phyloP scores from a whole-genome alignment of 2,329 filamentous ascomycete species.

The Nannizzia gypsea region DNA sequence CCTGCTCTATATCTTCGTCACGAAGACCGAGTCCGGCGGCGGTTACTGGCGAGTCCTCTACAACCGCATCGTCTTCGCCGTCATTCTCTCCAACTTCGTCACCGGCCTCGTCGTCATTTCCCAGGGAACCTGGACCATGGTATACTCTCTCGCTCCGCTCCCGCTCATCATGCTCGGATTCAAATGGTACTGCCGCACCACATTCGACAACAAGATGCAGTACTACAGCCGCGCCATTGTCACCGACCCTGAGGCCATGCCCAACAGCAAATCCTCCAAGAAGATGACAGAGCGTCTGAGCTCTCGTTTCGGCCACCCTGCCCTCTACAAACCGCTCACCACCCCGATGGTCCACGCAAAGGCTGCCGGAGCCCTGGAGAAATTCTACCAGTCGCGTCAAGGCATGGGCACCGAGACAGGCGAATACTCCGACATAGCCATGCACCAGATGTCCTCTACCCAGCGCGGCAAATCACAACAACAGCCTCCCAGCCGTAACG shows the following conservation, averaged over 20 bases:
- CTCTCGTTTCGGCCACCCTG: constrained; percentile 80
- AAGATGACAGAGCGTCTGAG: constrained; percentile 50
- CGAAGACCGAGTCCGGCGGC: constrained; percentile 91
- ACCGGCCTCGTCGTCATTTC: constrained; percentile 66
- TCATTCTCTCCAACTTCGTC: constrained; percentile 65
- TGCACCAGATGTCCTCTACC: constrained; percentile 62
- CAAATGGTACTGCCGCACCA: constrained; percentile 68
- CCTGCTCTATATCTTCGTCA: constrained; percentile 86
- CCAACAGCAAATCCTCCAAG: constrained; percentile 26
- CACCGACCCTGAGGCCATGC: constrained; percentile 37
- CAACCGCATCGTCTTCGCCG: constrained; percentile 81
- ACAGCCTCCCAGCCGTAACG: constrained; percentile 37
- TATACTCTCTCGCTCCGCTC: constrained; percentile 60
- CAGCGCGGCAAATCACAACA: constrained; percentile 43
- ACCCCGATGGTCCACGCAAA: constrained; percentile 93
- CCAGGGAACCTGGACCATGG: constrained; percentile 53
- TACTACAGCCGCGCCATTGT: constrained; percentile 63
- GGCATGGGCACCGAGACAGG: constrained; percentile 45
- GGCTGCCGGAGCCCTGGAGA: constrained; percentile 73
- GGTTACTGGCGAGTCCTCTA: constrained; percentile 84
- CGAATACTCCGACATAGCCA: constrained; percentile 60
- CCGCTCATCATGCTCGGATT: constrained; percentile 69
- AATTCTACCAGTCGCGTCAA: constrained; percentile 72
- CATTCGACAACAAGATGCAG: constrained; percentile 67
- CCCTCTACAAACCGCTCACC: constrained; percentile 75